Evolutionary conservation across 1,284 basidiomycete genomes (phyloP), one percentile per base, ranked within the genome.

Genomic region (Cryptococcus amylolentus): DNA sequence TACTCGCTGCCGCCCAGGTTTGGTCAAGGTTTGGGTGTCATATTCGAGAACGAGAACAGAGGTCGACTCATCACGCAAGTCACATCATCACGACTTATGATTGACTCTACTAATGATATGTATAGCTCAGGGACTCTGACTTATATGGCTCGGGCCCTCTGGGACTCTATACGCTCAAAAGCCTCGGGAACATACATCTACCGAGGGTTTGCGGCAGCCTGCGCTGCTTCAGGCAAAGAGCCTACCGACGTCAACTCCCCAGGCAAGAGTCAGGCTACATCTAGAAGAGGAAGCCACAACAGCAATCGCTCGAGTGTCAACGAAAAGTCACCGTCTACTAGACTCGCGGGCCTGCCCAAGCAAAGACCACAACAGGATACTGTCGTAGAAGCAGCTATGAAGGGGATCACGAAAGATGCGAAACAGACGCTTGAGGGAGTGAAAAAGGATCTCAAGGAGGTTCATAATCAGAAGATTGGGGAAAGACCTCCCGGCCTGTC

Each of bases 11-110:
- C 71, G 0, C 48, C 67, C n/a, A 62, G 57, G 35, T 76, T 73
- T 31, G 78, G 77, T 5, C 58, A 64, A 18, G 76, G 74, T 16
- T 61, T 77, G 28, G 78, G 72, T n/a, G 72, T 81, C 56, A 77
- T 83, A 13, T 82, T 81, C 56, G 79, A 81, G 52, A 78, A 81
- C 55, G 78, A 72, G 3, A 69, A 71, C 14, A 73, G 74, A 14
- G 81, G 80, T 23, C 75, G 80, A 16, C 65, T 82, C 13, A 64
- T 78, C 7, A 69, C 72, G 77, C 79, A 58, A 68, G 78, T 63
- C 31, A 1, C 10, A 6, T 6, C 10, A 8, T 35, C 31, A 35
- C 31, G 10, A 6, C 7, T 38, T 12, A 40, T 39, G 18, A 48
- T 4, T 20, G 52, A 37, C 14, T 26, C 26, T 28, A 14, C 31